Evolutionary conservation across 208 protist species (phyloP), one percentile per base, ranked within the genome.

Genomic region (Phytomonas sp.): DNA sequence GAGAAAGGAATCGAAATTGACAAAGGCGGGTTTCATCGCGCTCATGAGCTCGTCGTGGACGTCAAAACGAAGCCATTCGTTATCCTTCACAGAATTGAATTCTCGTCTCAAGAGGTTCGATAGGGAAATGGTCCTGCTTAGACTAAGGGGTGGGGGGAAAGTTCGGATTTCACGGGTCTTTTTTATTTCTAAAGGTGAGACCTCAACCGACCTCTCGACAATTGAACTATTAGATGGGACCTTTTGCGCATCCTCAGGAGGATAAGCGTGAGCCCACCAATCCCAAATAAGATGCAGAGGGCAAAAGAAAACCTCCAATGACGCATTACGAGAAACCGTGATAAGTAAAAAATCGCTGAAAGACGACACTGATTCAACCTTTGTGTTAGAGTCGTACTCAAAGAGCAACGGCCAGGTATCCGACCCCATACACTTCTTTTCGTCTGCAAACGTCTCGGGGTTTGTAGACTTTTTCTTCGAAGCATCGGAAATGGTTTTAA

Each of bases 361-460:
- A 37, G 67, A 74, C 60, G 86, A 75, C 6, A 93, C 82, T 23
- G 71, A 72, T 49, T 93, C 83, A 34, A 93, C 62, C 61, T 79
- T 82, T 29, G 82, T 70, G 23, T 36, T 7, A 10, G 74, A 26
- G 31, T 84, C 80, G 64, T 86, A 79, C 8, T 66, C 68, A 69
- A 93, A 80, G 8, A 93, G 84, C 7, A 75, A 72, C 26, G 36
- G 72, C 78, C 84, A 87, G 30, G 37, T 12, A 26, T 23, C 32
- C 33, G 66, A 34, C 8, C 52, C 19, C 29, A 60, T 42, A 1
- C 45, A 1, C 6, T 56, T 26, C 45, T 1, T 23, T 56, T 56
- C 45, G 11, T 10, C 16, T 4, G 45, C 19, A 56, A 26, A 56
- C 45, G 19, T 26, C 26, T 26, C 23, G 2, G 45, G 45, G 0